Evolutionary conservation across 1,284 basidiomycete species (phyloP).

Genomic region (Tremellales sp.): DNA sequence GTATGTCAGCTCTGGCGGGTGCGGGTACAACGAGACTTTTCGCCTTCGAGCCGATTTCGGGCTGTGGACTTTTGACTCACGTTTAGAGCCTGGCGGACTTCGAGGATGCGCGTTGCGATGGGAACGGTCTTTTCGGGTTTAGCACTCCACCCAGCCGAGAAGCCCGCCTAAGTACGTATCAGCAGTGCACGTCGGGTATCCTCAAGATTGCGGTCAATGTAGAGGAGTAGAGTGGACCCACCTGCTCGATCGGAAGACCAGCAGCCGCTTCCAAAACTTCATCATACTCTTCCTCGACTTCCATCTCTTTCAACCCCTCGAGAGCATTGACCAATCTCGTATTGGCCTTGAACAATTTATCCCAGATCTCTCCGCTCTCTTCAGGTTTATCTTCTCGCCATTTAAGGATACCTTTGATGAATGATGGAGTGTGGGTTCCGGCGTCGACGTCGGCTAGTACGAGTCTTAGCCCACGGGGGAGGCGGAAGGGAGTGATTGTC

Average conservation of each 20-base stretch:
- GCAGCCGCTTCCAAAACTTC: slow-evolving; percentile 15
- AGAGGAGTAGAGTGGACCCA: slow-evolving; percentile 8
- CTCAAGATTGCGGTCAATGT: background rate
- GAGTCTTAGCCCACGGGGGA: slow-evolving; percentile 74
- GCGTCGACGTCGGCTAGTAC: slow-evolving; percentile 90
- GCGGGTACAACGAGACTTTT: no score
- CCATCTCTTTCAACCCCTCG: slow-evolving; percentile 30
- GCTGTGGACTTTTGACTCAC: no score
- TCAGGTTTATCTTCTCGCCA: slow-evolving; percentile 68
- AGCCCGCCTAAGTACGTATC: background rate
- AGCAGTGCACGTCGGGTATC: background rate
- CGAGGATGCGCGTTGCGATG: background rate
- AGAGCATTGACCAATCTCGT: slow-evolving; percentile 31
- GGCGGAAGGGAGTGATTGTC: slow-evolving; percentile 61
- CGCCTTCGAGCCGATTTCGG: no score
- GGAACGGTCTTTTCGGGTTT: background rate
- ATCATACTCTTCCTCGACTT: slow-evolving; percentile 36
- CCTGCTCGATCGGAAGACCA: slow-evolving; percentile 19
- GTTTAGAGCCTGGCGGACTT: background rate
- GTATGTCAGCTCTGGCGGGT: slow-evolving; percentile 12
- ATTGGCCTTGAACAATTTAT: slow-evolving; percentile 55
- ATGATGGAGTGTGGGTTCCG: slow-evolving; percentile 86
- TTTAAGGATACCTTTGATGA: slow-evolving; percentile 79
- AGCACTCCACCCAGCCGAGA: background rate
- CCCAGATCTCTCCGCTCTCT: slow-evolving; percentile 68